Conservation (phyloP, 169 alveolate species). For the Plasmodium yoelii region DNA sequence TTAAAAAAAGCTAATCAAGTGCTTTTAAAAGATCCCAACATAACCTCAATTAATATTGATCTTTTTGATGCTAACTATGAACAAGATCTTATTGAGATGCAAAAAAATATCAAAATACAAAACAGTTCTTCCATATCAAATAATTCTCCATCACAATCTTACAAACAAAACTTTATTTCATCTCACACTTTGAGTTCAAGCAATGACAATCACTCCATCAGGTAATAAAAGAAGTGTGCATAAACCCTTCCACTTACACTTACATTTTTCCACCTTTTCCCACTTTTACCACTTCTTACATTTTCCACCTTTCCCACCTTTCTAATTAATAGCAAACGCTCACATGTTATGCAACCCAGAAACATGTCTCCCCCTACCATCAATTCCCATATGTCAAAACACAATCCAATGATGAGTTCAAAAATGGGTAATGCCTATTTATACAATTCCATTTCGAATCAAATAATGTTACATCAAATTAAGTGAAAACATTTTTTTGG, state of each 20-base stretch:
- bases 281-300: no score
- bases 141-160: not conserved
- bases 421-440: constrained; percentile 35
- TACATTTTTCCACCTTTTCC: no score
- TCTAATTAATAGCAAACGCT: constrained; percentile 61
- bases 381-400: constrained; percentile 28
- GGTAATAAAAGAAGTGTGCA: not conserved
- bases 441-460: constrained; percentile 26
- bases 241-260: no score
- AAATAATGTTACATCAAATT: not conserved
- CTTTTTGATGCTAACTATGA: constrained; percentile 69
- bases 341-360: constrained; percentile 24
- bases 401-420: constrained; percentile 13
- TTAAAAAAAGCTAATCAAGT: constrained; percentile 86
- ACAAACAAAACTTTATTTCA: constrained; percentile 4
- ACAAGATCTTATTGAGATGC: constrained; percentile 60
- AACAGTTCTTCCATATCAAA: not conserved
- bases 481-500: not conserved
- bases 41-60: constrained; percentile 75
- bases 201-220: not conserved
- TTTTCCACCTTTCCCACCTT: no score
- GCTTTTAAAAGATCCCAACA: constrained; percentile 84
- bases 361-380: constrained; percentile 32
- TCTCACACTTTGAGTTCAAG: not conserved
- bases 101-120: constrained; percentile 2